Conservation (phyloP, 441 rosid genomes). For the Arabidopsis hybrid region DNA sequence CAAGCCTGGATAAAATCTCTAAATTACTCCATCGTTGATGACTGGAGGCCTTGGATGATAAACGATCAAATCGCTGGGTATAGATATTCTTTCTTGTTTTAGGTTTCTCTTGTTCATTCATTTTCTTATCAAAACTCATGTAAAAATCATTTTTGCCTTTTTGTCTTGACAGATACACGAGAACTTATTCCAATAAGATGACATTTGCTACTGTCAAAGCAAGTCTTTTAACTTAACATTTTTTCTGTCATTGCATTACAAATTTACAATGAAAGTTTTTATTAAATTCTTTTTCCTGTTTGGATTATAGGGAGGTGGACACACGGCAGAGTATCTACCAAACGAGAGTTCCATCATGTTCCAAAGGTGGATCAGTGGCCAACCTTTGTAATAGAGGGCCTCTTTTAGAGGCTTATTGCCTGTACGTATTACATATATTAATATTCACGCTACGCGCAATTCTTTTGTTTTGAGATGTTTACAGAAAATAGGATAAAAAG, state of each 20-base stretch:
- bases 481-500: too few species aligned
- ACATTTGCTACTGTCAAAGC: constrained; percentile 33
- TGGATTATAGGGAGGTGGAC: constrained; percentile 31
- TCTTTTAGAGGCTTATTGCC: background rate
- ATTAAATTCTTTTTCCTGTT: background rate
- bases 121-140: constrained; percentile 39
- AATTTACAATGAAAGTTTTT: background rate
- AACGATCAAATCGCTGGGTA: constrained; percentile 72
- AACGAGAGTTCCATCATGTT: constrained; percentile 25
- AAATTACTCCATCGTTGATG: constrained; percentile 56
- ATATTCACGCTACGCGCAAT: too few species aligned
- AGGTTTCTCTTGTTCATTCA: background rate
- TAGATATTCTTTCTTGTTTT: background rate
- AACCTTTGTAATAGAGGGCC: constrained; percentile 1
- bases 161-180: constrained; percentile 15
- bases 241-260: background rate
- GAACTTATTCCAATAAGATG: constrained; percentile 30
- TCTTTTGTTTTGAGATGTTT: too few species aligned
- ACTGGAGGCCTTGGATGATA: constrained; percentile 70
- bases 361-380: constrained; percentile 32
- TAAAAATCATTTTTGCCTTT: background rate
- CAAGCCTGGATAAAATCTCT: constrained; percentile 70
- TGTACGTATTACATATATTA: too few species aligned
- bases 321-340: constrained; percentile 29
- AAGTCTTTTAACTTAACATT: background rate